A percentile compares a stretch with the other conserved stretches of the same genome.
These are phyloP conservation scores for Penicillium crustosum DNA, from an alignment of 2,329 filamentous ascomycete species.

Conservation along the genomic window DNA sequence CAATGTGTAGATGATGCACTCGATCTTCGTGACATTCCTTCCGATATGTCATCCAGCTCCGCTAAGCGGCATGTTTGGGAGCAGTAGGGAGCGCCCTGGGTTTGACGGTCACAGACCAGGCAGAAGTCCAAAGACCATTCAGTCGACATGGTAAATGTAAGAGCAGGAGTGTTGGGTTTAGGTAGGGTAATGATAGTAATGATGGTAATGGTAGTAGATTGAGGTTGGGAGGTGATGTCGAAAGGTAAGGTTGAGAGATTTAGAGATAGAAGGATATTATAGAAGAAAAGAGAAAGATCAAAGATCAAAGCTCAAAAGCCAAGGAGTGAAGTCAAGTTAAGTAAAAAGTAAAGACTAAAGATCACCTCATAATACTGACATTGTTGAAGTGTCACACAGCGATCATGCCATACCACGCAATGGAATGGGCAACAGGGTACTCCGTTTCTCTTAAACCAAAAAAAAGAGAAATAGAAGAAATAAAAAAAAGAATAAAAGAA, in stretches of 20 bases:
- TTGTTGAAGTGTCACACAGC: conserved; percentile 11
- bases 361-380: conserved; percentile 15
- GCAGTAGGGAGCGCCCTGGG: conserved; percentile 79
- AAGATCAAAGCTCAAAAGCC: neutral
- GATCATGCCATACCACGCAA: conserved; percentile 16
- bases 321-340: neutral
- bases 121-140: conserved; percentile 88
- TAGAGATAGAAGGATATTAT: neutral
- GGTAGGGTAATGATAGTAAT: neutral
- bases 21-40: conserved; percentile 30
- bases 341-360: neutral
- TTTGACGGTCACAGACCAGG: conserved; percentile 89
- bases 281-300: conserved; percentile 4
- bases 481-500: neutral
- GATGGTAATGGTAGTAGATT: neutral
- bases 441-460: neutral
- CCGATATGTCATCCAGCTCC: conserved; percentile 73
- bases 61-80: conserved; percentile 86
- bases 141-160: conserved; percentile 34
- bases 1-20: conserved; percentile 13
- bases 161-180: neutral
- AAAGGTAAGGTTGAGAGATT: neutral
- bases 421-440: conserved; percentile 7
- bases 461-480: neutral
- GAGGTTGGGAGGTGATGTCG: neutral